These are phyloP conservation scores for Sechiopsis laciniata DNA, from an alignment of 306 rosid genomes.

Conservation along the genomic window DNA sequence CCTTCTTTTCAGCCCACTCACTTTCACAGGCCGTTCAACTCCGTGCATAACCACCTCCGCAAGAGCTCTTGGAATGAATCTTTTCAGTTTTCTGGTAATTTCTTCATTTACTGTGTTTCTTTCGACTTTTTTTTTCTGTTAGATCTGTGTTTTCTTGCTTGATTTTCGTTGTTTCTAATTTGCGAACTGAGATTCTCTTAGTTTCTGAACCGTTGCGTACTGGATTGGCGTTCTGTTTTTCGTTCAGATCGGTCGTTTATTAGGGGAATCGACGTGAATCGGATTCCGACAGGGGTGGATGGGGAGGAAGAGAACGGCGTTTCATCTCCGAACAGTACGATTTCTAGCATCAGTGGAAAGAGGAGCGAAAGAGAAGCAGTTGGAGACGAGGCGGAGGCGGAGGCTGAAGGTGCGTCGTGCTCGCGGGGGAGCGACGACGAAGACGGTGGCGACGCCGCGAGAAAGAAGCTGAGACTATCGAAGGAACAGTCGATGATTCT, in stretches of 20 bases:
- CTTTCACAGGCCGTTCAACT: slow-evolving; percentile 41
- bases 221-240: too few relatives aligned
- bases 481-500: slow-evolving; percentile 77
- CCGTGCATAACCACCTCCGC: slow-evolving; percentile 31
- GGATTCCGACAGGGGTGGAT: slow-evolving; percentile 31
- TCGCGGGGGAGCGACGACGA: slow-evolving; percentile 61
- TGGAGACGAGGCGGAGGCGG: slow-evolving; percentile 47
- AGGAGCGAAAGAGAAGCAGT: slow-evolving; percentile 59
- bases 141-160: not conserved
- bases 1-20: slow-evolving; percentile 31
- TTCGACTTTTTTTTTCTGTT: too few relatives aligned
- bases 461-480: slow-evolving; percentile 77
- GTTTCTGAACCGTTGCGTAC: not conserved
- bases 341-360: slow-evolving; percentile 79
- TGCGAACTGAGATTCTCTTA: not conserved
- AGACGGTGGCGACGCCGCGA: slow-evolving; percentile 47
- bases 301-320: slow-evolving; percentile 58
- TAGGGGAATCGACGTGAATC: slow-evolving; percentile 55
- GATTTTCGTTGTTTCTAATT: not conserved
- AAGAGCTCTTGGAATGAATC: slow-evolving; percentile 37
- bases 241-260: slow-evolving; percentile 46
- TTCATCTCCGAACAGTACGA: slow-evolving; percentile 89
- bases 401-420: slow-evolving; percentile 59
- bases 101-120: not conserved
- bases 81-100: slow-evolving; percentile 51